These are phyloP conservation scores for Patellaria atrata DNA, from an alignment of 495 filamentous ascomycete species.

Conservation along the genomic window DNA sequence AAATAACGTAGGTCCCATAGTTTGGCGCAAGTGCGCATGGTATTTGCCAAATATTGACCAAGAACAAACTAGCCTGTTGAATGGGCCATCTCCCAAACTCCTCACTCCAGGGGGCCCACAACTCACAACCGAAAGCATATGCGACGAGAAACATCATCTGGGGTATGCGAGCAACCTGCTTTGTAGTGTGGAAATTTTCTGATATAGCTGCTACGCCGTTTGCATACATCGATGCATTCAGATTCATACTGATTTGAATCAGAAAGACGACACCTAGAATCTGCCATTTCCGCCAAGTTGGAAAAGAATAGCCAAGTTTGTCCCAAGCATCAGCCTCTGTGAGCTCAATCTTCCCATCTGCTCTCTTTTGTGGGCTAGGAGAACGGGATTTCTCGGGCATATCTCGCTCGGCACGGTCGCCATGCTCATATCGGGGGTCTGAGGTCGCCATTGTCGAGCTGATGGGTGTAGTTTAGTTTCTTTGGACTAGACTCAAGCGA, in stretches of 20 bases:
- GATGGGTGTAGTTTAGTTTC: too few species aligned
- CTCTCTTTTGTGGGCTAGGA: too few species aligned
- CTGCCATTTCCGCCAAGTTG: constrained; percentile 40
- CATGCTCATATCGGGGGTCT: too few species aligned
- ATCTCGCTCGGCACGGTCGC: too few species aligned
- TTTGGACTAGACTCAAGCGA: too few species aligned
- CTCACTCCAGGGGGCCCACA: constrained; percentile 55
- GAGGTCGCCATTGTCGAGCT: too few species aligned
- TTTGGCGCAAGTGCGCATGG: constrained; percentile 38
- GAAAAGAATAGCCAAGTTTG: constrained; percentile 40
- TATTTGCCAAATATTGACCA: constrained; percentile 47
- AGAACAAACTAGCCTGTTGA: constrained; percentile 38
- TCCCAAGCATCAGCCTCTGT: constrained; percentile 45
- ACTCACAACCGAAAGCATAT: constrained; percentile 51
- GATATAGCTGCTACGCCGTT: constrained; percentile 38
- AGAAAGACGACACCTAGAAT: constrained; percentile 46
- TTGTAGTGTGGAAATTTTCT: constrained; percentile 23
- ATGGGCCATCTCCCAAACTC: constrained; percentile 45
- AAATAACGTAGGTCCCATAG: constrained; percentile 41
- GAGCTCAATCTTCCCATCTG: constrained; percentile 32
- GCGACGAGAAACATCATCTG: constrained; percentile 44
- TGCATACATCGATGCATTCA: constrained; percentile 43
- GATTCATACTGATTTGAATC: constrained; percentile 45
- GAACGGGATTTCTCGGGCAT: too few species aligned
- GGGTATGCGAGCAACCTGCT: constrained; percentile 16